These are phyloP conservation scores for Blastobotrys elegans DNA, from an alignment of 1,139 yeast species.

Conservation along the genomic window DNA sequence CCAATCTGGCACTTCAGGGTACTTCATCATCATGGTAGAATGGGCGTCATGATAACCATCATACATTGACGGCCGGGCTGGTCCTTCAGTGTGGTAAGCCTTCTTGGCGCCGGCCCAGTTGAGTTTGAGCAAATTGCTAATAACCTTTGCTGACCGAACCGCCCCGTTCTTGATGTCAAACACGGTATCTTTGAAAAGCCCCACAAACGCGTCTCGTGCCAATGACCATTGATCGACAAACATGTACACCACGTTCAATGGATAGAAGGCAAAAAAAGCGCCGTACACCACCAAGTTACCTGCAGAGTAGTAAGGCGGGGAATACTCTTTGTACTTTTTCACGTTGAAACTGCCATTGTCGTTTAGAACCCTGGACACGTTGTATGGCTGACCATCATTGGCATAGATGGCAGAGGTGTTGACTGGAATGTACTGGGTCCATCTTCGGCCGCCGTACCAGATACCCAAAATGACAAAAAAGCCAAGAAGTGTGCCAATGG, in stretches of 20 bases:
- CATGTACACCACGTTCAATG: slow-evolving; percentile 25
- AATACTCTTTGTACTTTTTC: slow-evolving; percentile 32
- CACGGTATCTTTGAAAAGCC: slow-evolving; percentile 12
- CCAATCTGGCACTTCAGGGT: slow-evolving; percentile 49
- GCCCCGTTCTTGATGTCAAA: background rate
- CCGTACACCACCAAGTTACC: slow-evolving; percentile 40
- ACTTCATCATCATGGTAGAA: slow-evolving; percentile 10
- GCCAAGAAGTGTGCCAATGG: slow-evolving; percentile 41
- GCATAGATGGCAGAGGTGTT: slow-evolving; percentile 46
- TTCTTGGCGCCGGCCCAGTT: slow-evolving; percentile 4
- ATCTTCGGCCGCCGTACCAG: slow-evolving; percentile 47
- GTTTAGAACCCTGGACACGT: slow-evolving; percentile 40
- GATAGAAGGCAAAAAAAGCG: slow-evolving; percentile 32
- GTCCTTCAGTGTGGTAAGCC: background rate
- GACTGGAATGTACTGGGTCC: slow-evolving; percentile 51
- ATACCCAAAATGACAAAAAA: slow-evolving; percentile 42
- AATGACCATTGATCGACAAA: slow-evolving; percentile 23
- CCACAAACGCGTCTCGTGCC: slow-evolving; percentile 21
- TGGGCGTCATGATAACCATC: slow-evolving; percentile 15
- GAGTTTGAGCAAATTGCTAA: slow-evolving; percentile 1
- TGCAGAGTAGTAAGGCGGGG: slow-evolving; percentile 46
- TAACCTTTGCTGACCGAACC: background rate
- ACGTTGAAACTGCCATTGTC: slow-evolving; percentile 31
- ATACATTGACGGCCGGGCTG: slow-evolving; percentile 10
- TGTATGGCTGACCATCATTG: slow-evolving; percentile 44